These are phyloP conservation scores for Pestalotiopsis sp. DNA, from an alignment of 2,329 filamentous ascomycete genomes.

Conservation along the genomic window DNA sequence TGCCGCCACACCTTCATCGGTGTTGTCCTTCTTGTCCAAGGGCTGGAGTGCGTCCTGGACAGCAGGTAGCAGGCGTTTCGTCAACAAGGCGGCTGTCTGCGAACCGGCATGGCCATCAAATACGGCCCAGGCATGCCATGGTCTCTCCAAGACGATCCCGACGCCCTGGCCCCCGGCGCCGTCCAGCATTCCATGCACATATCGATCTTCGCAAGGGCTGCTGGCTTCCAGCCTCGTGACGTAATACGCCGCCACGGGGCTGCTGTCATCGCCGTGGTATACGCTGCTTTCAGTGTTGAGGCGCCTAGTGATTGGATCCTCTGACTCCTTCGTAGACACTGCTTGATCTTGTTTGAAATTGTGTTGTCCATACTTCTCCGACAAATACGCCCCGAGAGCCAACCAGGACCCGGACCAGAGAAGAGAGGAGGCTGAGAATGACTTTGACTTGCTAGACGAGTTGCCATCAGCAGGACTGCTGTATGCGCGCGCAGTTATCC, in stretches of 20 bases:
- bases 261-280: background rate
- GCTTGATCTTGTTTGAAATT: background rate
- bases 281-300: background rate
- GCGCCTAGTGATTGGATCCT: background rate
- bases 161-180: conserved; percentile 15
- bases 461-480: background rate
- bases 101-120: conserved; percentile 39
- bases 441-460: background rate
- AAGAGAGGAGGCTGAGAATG: background rate
- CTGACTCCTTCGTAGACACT: background rate
- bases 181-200: conserved; percentile 34
- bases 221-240: conserved; percentile 28
- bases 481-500: background rate
- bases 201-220: conserved; percentile 34
- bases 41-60: conserved; percentile 28
- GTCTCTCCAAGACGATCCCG: conserved; percentile 13
- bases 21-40: background rate
- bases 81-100: conserved; percentile 34
- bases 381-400: background rate
- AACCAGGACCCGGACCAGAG: background rate
- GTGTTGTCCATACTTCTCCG: background rate
- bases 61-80: conserved; percentile 30
- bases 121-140: conserved; percentile 34
- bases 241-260: background rate
- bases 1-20: conserved; percentile 17